Percentiles rank a stretch among this genome's conserved stretches.
Evolutionary conservation across 2,329 filamentous ascomycete species (phyloP).

Genomic region (Alternaria metachromatica): DNA sequence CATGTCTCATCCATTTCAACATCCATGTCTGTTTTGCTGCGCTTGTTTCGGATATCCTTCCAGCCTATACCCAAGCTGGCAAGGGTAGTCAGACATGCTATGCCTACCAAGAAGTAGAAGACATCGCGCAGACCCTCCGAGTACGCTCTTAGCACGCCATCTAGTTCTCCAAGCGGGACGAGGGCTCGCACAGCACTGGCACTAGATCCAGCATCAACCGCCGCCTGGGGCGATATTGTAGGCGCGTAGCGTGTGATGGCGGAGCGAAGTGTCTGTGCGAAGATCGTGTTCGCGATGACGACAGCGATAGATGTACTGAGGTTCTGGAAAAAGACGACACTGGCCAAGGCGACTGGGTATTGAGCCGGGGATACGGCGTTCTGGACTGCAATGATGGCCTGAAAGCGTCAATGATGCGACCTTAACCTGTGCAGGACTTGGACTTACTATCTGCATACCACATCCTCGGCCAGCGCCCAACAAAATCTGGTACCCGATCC

Average conservation of each 20-base stretch:
- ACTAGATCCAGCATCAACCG: slow-evolving; percentile 32
- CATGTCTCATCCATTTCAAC: neutral
- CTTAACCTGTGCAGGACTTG: neutral
- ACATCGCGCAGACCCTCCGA: slow-evolving; percentile 31
- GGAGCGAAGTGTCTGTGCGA: slow-evolving; percentile 29
- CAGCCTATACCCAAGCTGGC: slow-evolving; percentile 32
- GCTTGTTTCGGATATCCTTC: slow-evolving; percentile 31
- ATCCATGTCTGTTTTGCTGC: neutral
- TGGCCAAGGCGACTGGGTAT: slow-evolving; percentile 40
- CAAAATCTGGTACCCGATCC: slow-evolving; percentile 40
- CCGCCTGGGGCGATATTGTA: slow-evolving; percentile 26
- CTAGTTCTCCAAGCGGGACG: slow-evolving; percentile 20
- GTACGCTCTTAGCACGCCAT: slow-evolving; percentile 31
- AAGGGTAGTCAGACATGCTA: slow-evolving; percentile 18
- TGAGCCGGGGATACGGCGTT: slow-evolving; percentile 30
- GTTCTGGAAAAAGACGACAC: slow-evolving; percentile 48
- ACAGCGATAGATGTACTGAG: slow-evolving; percentile 41
- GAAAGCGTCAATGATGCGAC: neutral
- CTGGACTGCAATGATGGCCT: slow-evolving; percentile 44
- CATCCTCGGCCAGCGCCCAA: slow-evolving; percentile 32
- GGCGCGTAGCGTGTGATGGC: slow-evolving; percentile 29
- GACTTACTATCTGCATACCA: slow-evolving; percentile 33
- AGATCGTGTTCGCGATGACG: slow-evolving; percentile 38
- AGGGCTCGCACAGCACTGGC: slow-evolving; percentile 30
- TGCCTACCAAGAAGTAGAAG: slow-evolving; percentile 30